Conservation (phyloP, 805 yeast genomes). For the Metschnikowia vanudenii region DNA sequence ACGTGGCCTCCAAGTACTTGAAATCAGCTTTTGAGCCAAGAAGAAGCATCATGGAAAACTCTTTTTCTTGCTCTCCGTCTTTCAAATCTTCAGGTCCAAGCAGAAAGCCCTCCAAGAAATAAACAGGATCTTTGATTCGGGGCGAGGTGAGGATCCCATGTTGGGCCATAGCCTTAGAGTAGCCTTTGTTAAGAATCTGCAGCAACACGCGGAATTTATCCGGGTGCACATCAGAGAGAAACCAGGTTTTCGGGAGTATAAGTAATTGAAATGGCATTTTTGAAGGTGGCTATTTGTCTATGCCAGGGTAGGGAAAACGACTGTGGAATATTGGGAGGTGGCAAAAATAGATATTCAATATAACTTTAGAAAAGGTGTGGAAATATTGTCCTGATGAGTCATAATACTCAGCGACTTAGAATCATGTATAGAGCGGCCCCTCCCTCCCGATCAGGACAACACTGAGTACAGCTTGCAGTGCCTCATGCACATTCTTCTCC, state of each 20-base stretch:
- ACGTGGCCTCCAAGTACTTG: conserved; percentile 23
- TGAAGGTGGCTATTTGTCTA: not conserved
- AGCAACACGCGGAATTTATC: conserved; percentile 18
- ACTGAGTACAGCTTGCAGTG: no score
- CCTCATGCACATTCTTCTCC: no score
- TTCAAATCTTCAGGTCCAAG: no score
- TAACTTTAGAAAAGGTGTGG: no score
- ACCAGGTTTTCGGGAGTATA: conserved; percentile 26
- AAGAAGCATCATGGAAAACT: conserved; percentile 24
- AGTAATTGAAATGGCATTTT: conserved; percentile 23
- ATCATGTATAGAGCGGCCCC: no score
- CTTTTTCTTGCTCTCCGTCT: conserved; percentile 1
- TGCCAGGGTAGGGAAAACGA: no score
- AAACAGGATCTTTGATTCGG: conserved; percentile 34
- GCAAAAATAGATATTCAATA: no score
- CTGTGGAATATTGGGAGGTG: no score
- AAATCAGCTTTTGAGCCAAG: conserved; percentile 27
- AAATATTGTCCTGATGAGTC: no score
- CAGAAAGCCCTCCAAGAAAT: conserved; percentile 25
- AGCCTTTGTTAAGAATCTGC: conserved; percentile 48
- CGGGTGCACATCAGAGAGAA: conserved; percentile 9
- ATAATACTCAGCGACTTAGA: no score
- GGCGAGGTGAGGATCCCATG: conserved; percentile 42
- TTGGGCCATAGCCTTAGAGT: conserved; percentile 45
- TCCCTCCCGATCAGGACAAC: no score